Percentiles rank a stretch among this genome's conserved stretches.
These are phyloP conservation scores for Phalaenopsis equestris DNA, from an alignment of 106 monocot species.

Conservation along the genomic window DNA sequence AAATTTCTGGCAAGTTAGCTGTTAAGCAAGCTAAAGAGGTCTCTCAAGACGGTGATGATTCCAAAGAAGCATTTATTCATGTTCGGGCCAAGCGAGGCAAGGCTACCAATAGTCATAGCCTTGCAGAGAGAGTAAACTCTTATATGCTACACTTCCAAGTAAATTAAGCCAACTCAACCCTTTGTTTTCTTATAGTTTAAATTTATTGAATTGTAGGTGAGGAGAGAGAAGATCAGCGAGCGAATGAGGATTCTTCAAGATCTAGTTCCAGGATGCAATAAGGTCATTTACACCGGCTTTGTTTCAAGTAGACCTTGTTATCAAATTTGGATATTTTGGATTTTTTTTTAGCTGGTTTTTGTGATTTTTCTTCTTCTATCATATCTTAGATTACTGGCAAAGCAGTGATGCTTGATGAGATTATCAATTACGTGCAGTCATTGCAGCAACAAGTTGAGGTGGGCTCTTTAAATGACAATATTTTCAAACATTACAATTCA, in stretches of 20 bases:
- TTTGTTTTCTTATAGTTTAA: neutral
- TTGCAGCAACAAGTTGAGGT: conserved; percentile 35
- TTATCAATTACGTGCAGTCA: conserved; percentile 35
- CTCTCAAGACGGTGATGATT: conserved; percentile 17
- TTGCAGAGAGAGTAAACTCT: conserved; percentile 71
- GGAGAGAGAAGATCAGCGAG: conserved; percentile 93
- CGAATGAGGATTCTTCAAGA: conserved; percentile 87
- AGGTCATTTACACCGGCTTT: conserved; percentile 27
- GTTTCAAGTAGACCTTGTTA: neutral
- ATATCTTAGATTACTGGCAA: conserved; percentile 61
- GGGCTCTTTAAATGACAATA: neutral
- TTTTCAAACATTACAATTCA: neutral
- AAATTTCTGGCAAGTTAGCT: conserved; percentile 6
- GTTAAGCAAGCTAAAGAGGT: conserved; percentile 21
- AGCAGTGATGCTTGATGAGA: conserved; percentile 42
- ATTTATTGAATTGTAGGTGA: conserved; percentile 32
- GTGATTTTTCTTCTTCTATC: neutral
- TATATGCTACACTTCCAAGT: neutral
- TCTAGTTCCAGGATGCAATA: conserved; percentile 89
- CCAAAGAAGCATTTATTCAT: conserved; percentile 62
- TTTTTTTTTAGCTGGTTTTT: neutral
- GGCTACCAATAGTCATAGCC: conserved; percentile 89
- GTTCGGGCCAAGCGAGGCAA: conserved; percentile 79
- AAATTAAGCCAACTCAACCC: neutral
- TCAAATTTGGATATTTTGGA: no score